phyloP scores from a whole-genome alignment of 225 moss, liverwort and hornwort genomes.

The Marchantia paleacea region DNA sequence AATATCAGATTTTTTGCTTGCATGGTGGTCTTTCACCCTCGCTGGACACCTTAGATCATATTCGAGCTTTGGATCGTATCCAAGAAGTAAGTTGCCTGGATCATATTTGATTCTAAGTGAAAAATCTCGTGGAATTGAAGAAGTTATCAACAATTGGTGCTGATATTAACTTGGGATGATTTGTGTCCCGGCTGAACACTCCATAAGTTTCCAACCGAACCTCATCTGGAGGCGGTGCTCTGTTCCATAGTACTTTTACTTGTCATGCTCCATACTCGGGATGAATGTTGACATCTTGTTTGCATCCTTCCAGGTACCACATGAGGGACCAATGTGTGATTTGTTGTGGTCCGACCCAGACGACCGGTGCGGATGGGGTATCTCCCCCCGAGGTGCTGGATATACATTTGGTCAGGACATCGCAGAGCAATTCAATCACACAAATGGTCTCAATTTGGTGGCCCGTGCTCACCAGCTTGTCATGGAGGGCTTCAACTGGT shows the following conservation, averaged over 20 bases:
- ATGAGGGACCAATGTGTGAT: slow-evolving; percentile 99
- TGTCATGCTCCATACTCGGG: too few relatives aligned
- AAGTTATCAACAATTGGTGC: too few relatives aligned
- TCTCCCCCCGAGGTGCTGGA: slow-evolving; percentile 95
- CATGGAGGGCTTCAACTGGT: slow-evolving; percentile 99
- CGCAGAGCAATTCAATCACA: slow-evolving; percentile 97
- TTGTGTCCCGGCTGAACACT: too few relatives aligned
- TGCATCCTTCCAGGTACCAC: slow-evolving; percentile 56
- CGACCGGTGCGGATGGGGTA: slow-evolving; percentile 99
- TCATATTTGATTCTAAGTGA: too few relatives aligned
- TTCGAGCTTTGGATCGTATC: slow-evolving; percentile 98
- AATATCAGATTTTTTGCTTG: slow-evolving; percentile 87
- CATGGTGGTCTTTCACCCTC: slow-evolving; percentile 98
- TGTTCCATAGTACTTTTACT: too few relatives aligned
- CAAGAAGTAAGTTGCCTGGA: slow-evolving; percentile 62
- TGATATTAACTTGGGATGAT: too few relatives aligned
- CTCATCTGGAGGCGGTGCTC: too few relatives aligned
- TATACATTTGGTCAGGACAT: slow-evolving; percentile 99
- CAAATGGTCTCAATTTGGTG: slow-evolving; percentile 94
- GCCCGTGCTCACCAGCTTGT: slow-evolving; percentile 99
- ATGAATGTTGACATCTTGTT: not conserved
- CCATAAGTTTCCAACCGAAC: too few relatives aligned
- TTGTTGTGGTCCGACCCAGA: slow-evolving; percentile 98
- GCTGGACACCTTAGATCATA: slow-evolving; percentile 92
- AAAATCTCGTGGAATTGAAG: too few relatives aligned